A percentile compares a stretch with the other conserved stretches of the same genome.
Conservation (phyloP, 163 green algal genomes). For the Coccomyxa subellipsoidea region DNA sequence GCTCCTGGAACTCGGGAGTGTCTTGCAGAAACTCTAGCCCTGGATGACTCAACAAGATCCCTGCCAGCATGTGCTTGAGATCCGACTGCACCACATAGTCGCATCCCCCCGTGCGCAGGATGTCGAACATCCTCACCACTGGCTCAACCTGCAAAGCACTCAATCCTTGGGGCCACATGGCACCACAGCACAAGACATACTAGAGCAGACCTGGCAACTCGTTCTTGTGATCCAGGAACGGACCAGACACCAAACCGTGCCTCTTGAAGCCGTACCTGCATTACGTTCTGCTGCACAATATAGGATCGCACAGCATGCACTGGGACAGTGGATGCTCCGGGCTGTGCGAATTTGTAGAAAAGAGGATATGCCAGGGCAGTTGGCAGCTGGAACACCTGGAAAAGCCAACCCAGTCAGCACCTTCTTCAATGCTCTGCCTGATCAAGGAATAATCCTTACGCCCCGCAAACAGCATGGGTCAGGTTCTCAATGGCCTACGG, state of each 20-base stretch:
- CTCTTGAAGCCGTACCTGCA: constrained; percentile 46
- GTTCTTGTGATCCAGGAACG: too few relatives aligned
- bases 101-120: constrained; percentile 30
- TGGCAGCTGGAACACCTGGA: constrained; percentile 79
- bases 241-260: background rate
- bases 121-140: constrained; percentile 62
- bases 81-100: constrained; percentile 66
- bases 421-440: too few relatives aligned
- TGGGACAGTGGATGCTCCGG: constrained; percentile 28
- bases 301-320: constrained; percentile 35
- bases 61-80: constrained; percentile 76
- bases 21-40: constrained; percentile 97
- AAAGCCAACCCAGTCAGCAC: background rate
- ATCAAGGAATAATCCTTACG: background rate
- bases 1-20: constrained; percentile 95
- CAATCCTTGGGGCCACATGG: too few relatives aligned
- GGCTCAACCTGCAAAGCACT: constrained; percentile 22
- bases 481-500: too few relatives aligned
- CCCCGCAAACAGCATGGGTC: background rate
- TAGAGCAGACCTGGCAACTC: too few relatives aligned
- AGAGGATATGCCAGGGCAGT: constrained; percentile 75
- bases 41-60: constrained; percentile 86
- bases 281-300: constrained; percentile 30
- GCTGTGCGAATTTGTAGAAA: constrained; percentile 57
- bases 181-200: too few relatives aligned